Percentiles rank a stretch among this genome's conserved stretches.
Evolutionary conservation across 177 flowering plant species (phyloP).

Genomic region (Vitis hybrid): DNA sequence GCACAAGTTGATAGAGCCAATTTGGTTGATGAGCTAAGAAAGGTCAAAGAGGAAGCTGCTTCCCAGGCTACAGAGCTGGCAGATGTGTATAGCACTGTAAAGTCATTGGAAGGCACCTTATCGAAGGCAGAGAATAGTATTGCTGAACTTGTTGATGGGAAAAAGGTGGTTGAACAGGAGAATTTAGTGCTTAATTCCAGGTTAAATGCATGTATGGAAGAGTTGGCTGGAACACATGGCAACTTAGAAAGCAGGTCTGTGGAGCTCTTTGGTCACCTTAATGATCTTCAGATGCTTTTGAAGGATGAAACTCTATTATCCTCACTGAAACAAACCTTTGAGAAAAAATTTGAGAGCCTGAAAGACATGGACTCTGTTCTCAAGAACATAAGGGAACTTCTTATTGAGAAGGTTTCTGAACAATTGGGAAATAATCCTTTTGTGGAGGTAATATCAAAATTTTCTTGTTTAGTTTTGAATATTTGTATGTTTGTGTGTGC

Average conservation of each 20-base stretch:
- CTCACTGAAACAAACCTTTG: constrained; percentile 38
- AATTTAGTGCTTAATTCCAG: constrained; percentile 45
- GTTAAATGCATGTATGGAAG: constrained; percentile 64
- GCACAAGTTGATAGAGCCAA: constrained; percentile 31
- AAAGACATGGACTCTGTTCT: constrained; percentile 52
- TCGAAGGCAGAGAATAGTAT: constrained; percentile 40
- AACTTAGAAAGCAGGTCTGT: constrained; percentile 53
- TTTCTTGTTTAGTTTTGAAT: background rate
- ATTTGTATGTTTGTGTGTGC: background rate
- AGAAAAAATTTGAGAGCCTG: constrained; percentile 51
- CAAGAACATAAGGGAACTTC: constrained; percentile 35
- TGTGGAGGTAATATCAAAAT: constrained; percentile 43
- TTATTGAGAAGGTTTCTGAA: constrained; percentile 29
- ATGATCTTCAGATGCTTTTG: constrained; percentile 48
- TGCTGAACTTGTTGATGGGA: constrained; percentile 44
- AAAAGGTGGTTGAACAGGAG: constrained; percentile 51
- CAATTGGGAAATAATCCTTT: constrained; percentile 21
- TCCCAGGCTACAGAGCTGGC: constrained; percentile 37
- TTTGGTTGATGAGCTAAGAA: constrained; percentile 59
- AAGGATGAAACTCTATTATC: constrained; percentile 47
- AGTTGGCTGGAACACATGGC: constrained; percentile 62
- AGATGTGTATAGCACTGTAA: constrained; percentile 45
- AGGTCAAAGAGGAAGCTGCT: constrained; percentile 49
- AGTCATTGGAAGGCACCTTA: constrained; percentile 56
- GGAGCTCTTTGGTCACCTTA: constrained; percentile 53